Percentiles rank a stretch among this genome's conserved stretches.
phyloP scores from a whole-genome alignment of 805 yeast species.

The Metschnikowia shivogae region DNA sequence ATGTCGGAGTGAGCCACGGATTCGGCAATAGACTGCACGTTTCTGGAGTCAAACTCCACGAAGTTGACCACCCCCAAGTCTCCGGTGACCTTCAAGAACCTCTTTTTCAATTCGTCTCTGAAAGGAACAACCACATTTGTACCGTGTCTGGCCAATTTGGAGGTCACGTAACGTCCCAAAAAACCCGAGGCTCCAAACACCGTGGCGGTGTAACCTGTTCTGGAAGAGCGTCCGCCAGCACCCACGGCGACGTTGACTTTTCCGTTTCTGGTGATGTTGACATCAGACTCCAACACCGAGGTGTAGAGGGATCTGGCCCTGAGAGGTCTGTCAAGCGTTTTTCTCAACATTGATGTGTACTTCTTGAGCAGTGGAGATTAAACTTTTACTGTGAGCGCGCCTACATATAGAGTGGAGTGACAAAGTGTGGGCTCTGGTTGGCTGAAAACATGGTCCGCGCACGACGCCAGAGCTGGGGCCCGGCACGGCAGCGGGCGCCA shows the following conservation, averaged over 20 bases:
- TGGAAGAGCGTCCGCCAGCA: slow-evolving; percentile 75
- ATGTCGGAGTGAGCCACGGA: slow-evolving; percentile 78
- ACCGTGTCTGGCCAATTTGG: slow-evolving; percentile 79
- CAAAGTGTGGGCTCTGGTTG: slow-evolving; percentile 20
- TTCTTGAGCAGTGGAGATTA: slow-evolving; percentile 2
- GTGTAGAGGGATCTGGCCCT: slow-evolving; percentile 35
- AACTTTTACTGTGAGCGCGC: slow-evolving; percentile 5
- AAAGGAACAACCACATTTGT: slow-evolving; percentile 73
- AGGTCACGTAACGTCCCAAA: slow-evolving; percentile 65
- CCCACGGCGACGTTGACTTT: slow-evolving; percentile 71
- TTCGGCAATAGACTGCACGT: slow-evolving; percentile 69
- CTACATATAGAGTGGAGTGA: slow-evolving; percentile 12
- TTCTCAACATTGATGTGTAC: slow-evolving; percentile 24
- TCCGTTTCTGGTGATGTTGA: slow-evolving; percentile 70
- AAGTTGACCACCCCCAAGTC: slow-evolving; percentile 85
- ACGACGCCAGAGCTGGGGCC: slow-evolving; percentile 1
- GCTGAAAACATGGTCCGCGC: slow-evolving; percentile 10
- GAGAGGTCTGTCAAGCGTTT: slow-evolving; percentile 15
- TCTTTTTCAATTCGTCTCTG: slow-evolving; percentile 72
- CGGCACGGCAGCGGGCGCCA: neutral
- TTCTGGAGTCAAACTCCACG: slow-evolving; percentile 78
- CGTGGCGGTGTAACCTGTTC: slow-evolving; percentile 86
- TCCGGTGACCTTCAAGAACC: slow-evolving; percentile 78
- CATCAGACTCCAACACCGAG: slow-evolving; percentile 49
- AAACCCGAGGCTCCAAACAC: slow-evolving; percentile 83